phyloP scores from a whole-genome alignment of 306 rosid species.

The Vachellia pachyceras region DNA sequence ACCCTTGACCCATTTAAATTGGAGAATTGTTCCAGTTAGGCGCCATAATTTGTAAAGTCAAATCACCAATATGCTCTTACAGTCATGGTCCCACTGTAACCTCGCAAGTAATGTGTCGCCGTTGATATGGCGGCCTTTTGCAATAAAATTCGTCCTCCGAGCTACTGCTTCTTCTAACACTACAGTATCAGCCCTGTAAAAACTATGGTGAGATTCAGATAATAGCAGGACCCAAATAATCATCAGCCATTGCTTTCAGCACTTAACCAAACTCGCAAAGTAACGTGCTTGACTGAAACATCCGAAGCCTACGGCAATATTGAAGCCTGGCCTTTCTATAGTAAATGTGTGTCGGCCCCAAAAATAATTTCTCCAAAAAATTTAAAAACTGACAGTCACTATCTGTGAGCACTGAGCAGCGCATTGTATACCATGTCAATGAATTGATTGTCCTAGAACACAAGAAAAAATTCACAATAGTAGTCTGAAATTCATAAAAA shows the following conservation, averaged over 20 bases:
- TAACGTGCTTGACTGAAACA: constrained; percentile 30
- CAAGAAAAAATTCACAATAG: constrained; percentile 2
- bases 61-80: constrained; percentile 30
- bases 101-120: constrained; percentile 38
- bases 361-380: constrained; percentile 41
- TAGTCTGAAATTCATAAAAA: constrained; percentile 8
- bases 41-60: constrained; percentile 42
- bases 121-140: constrained; percentile 31
- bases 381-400: constrained; percentile 38
- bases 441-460: constrained; percentile 64
- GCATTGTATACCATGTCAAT: constrained; percentile 60
- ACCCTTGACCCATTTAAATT: no score
- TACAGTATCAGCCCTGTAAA: constrained; percentile 8
- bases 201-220: constrained; percentile 34
- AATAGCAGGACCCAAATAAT: constrained; percentile 46
- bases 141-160: neutral
- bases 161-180: neutral
- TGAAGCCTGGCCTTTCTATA: constrained; percentile 10
- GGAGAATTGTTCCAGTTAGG: neutral
- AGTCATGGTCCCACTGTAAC: constrained; percentile 33
- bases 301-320: neutral
- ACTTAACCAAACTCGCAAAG: constrained; percentile 41
- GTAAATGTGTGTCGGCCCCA: constrained; percentile 41
- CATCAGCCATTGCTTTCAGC: constrained; percentile 18
- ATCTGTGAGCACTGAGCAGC: constrained; percentile 58